phyloP scores from a whole-genome alignment of 176 grass and related monocot genomes.

The Oropetium thomaeum region DNA sequence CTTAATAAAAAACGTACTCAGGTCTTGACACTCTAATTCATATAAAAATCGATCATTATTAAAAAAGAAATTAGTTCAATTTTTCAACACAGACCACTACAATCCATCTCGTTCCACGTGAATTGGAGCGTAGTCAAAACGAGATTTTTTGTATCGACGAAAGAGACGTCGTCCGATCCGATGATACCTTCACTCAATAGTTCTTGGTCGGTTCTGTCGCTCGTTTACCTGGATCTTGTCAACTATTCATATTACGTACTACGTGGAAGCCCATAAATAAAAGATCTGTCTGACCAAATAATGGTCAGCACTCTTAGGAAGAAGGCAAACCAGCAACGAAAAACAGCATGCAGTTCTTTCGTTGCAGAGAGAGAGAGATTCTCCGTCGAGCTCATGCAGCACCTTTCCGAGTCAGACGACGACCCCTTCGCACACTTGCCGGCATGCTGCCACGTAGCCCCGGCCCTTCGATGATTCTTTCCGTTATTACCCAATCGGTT shows the following conservation, averaged over 20 bases:
- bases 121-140: too few relatives aligned
- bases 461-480: background rate
- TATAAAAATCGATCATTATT: too few relatives aligned
- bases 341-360: background rate
- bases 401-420: slow-evolving; percentile 23
- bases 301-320: background rate
- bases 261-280: background rate
- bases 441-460: slow-evolving; percentile 10
- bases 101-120: too few relatives aligned
- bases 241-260: background rate
- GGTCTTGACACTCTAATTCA: too few relatives aligned
- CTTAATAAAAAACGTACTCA: too few relatives aligned
- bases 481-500: background rate
- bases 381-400: background rate
- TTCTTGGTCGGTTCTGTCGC: background rate
- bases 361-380: slow-evolving; percentile 26
- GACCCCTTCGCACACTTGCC: background rate
- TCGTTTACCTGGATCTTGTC: background rate
- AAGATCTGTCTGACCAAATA: slow-evolving; percentile 18
- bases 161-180: too few relatives aligned
- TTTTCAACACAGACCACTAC: too few relatives aligned
- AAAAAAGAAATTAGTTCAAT: too few relatives aligned
- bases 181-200: background rate
- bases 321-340: background rate
- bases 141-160: too few relatives aligned